These are phyloP conservation scores for Dimargaris cristalligena DNA, from an alignment of 192 early-diverging fungal species.

Conservation along the genomic window DNA sequence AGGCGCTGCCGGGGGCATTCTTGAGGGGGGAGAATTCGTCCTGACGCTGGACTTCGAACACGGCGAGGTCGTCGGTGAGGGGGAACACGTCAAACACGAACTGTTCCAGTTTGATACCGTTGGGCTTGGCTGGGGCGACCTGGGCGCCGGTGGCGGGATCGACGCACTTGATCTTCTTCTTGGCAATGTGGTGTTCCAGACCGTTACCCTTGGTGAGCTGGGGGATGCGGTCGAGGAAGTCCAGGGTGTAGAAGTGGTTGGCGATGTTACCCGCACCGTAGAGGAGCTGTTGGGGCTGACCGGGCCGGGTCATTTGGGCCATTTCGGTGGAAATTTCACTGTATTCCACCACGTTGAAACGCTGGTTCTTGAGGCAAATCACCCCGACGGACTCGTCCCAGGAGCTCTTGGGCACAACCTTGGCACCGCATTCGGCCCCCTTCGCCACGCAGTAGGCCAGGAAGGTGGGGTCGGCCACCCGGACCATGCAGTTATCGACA, in stretches of 20 bases:
- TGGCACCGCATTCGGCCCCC: conserved; percentile 85
- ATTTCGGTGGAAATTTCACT: conserved; percentile 74
- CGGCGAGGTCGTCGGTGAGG: conserved; percentile 69
- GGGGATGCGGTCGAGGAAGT: conserved; percentile 74
- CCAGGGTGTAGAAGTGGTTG: conserved; percentile 94
- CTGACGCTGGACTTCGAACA: conserved; percentile 76
- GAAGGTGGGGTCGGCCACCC: conserved; percentile 92
- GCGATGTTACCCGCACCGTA: conserved; percentile 95
- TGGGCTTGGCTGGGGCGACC: conserved; percentile 56
- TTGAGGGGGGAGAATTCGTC: conserved; percentile 98
- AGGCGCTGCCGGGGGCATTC: conserved; percentile 79
- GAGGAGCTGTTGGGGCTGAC: conserved; percentile 45
- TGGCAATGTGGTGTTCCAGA: conserved; percentile 92
- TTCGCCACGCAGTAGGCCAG: conserved; percentile 82
- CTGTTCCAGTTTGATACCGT: conserved; percentile 96
- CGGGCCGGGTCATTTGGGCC: conserved; percentile 44
- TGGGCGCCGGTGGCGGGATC: conserved; percentile 57
- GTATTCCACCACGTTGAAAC: conserved; percentile 88
- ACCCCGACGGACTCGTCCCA: conserved; percentile 91
- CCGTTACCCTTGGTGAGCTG: conserved; percentile 49
- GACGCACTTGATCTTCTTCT: conserved; percentile 93
- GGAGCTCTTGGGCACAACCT: conserved; percentile 75
- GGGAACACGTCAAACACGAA: conserved; percentile 99
- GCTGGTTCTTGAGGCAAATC: conserved; percentile 71
- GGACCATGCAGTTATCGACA: conserved; percentile 95